Percentiles rank a stretch among this genome's conserved stretches.
Evolutionary conservation across 768 basidiomycete genomes (phyloP).

Genomic region (Tulasnella sp.): DNA sequence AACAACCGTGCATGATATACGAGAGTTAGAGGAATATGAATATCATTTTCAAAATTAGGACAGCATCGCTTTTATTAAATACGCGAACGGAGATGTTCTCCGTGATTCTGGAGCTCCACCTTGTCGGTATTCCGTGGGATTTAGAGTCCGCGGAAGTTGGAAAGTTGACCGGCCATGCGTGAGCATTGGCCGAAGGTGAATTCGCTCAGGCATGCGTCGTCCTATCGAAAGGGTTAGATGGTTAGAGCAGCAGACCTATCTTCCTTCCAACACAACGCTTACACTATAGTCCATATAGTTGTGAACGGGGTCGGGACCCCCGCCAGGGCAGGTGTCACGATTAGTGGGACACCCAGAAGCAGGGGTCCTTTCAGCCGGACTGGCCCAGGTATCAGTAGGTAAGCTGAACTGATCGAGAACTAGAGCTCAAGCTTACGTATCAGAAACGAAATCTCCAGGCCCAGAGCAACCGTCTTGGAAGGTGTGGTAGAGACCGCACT

Average conservation of each 20-base stretch:
- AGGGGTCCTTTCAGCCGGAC: conserved; percentile 41
- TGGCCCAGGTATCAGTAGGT: conserved; percentile 38
- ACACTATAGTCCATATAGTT: conserved; percentile 38
- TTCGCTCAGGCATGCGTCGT: conserved; percentile 37
- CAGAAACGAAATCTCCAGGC: conserved; percentile 39
- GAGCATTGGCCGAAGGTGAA: conserved; percentile 37
- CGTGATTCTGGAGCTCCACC: no score
- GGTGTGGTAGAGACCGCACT: conserved; percentile 48
- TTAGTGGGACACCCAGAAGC: conserved; percentile 46
- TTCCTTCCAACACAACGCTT: neutral
- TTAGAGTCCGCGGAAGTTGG: conserved; percentile 31
- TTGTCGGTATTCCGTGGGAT: neutral
- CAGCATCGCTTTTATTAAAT: neutral
- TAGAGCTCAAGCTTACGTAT: conserved; percentile 39
- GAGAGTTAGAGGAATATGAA: neutral
- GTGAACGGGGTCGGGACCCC: conserved; percentile 37
- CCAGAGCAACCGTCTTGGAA: conserved; percentile 46
- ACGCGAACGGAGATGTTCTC: neutral
- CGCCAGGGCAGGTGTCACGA: conserved; percentile 44
- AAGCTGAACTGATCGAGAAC: conserved; percentile 35
- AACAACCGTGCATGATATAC: no score
- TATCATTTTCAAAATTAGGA: neutral
- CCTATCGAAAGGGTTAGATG: neutral
- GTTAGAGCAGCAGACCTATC: no score
- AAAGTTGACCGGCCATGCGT: conserved; percentile 25